A percentile compares a stretch with the other conserved stretches of the same genome.
phyloP scores from a whole-genome alignment of 441 rosid species.

The Manihot esculenta region DNA sequence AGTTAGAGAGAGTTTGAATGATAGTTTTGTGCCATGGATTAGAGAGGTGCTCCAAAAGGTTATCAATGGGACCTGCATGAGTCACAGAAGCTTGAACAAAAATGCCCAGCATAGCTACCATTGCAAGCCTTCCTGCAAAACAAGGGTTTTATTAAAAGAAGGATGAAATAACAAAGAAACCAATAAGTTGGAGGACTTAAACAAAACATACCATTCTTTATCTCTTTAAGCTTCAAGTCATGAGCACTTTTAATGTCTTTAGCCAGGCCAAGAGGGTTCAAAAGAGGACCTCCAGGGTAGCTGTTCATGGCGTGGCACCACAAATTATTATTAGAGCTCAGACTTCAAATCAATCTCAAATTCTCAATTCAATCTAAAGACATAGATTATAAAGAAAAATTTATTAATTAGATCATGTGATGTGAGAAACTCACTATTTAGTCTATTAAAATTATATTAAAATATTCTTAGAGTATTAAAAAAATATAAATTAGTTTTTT shows the following conservation, averaged over 20 bases:
- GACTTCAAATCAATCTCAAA: neutral
- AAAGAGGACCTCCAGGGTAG: slow-evolving; percentile 91
- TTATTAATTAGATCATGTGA: no score
- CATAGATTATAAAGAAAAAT: neutral
- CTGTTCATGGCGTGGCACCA: slow-evolving; percentile 31
- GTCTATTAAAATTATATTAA: no score
- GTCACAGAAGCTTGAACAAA: slow-evolving; percentile 91
- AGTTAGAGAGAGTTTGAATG: slow-evolving; percentile 62
- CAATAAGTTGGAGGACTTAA: neutral
- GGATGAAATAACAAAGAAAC: neutral
- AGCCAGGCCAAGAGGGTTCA: slow-evolving; percentile 89
- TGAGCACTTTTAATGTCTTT: slow-evolving; percentile 65
- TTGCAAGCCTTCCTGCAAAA: slow-evolving; percentile 80
- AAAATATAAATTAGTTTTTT: no score
- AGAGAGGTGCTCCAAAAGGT: slow-evolving; percentile 81
- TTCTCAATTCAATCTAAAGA: neutral
- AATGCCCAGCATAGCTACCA: slow-evolving; percentile 87
- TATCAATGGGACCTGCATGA: slow-evolving; percentile 82
- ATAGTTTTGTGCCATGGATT: slow-evolving; percentile 92
- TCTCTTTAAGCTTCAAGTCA: slow-evolving; percentile 89
- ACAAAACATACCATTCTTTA: slow-evolving; percentile 64
- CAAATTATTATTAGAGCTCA: neutral
- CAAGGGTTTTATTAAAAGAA: neutral
- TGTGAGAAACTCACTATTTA: no score
- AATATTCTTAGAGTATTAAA: no score